phyloP scores from a whole-genome alignment of 352 stramenopile genomes.

The Thraustotheca clavata region DNA sequence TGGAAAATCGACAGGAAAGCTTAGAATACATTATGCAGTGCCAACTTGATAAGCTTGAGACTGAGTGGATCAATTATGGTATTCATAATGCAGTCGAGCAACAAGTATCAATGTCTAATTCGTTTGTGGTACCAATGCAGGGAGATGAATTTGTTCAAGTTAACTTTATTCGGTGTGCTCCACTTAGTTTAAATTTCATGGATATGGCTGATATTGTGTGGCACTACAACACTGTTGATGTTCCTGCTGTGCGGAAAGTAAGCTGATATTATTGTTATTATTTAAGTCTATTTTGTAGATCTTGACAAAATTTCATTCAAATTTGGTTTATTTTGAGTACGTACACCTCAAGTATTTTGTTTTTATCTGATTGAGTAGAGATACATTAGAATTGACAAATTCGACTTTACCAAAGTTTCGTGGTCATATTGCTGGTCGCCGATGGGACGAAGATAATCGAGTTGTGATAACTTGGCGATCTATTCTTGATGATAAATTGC shows the following conservation, averaged over 20 bases:
- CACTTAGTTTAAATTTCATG: neutral
- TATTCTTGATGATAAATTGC: slow-evolving; percentile 3
- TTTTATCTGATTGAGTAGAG: neutral
- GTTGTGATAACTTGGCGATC: neutral
- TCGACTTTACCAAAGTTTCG: neutral
- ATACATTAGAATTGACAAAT: neutral
- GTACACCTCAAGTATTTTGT: neutral
- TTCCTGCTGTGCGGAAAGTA: neutral
- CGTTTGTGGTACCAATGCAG: neutral
- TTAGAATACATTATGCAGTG: neutral
- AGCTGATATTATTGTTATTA: neutral
- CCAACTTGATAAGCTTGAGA: neutral
- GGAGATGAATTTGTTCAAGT: neutral
- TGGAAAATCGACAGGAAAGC: neutral
- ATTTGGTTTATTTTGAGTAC: neutral
- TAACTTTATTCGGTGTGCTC: neutral
- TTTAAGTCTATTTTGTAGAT: neutral
- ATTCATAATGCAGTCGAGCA: neutral
- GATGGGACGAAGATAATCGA: neutral
- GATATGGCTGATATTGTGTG: neutral
- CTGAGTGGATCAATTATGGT: neutral
- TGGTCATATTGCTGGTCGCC: neutral
- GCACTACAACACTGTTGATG: neutral
- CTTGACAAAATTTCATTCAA: neutral
- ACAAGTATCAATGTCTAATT: neutral